Evolutionary conservation across 1,284 basidiomycete genomes (phyloP), one percentile per base, ranked within the genome.

Genomic region (Phellinidium pouzarii): DNA sequence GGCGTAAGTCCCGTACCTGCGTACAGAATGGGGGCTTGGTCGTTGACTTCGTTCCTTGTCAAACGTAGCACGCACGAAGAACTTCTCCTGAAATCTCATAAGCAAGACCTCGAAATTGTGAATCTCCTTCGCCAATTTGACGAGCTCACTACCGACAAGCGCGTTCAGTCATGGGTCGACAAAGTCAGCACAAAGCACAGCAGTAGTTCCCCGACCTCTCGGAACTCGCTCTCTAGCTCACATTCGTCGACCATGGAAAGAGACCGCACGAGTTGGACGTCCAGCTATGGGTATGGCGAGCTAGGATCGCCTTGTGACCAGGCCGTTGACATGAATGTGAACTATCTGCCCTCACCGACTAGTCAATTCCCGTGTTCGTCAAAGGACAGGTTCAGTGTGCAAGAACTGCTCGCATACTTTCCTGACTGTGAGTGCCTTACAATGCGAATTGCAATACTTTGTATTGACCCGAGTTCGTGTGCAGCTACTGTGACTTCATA

Each of bases 61-160:
- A 26, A 41, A 20, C 37, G 34, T 50, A 81, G 79, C 7, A 79
- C 78, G 7, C 79, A 81, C 51, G 79, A 81, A 61, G 74, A 80
- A 50, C 63, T 82, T 17, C 71, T 76, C 58, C 68, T 75, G 58
- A 69, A 66, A 49, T 71, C 76, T 2, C 66, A 71, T 40, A 64
- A 69, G 44, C 76, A 78, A 62, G 77, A 80, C 59, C 58, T 68
- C 19, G 66, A 75, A 54, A 79, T 82, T 29, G 68, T 73, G 52
- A 59, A 65, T 12, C 61, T 79, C 9, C 65, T 81, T 8, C 65
- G 66, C 2, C 69, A 75, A 55, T 71, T 78, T 56, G 78, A 81
- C 58, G 65, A 74, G 54, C 59, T 73, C 46, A 72, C 63, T 48
- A 61, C 65, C 4, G 72, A 72, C 26, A 64, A 65, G 34, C 74